Evolutionary conservation across 2,329 filamentous ascomycete species (phyloP).

Genomic region (Aspergillus clavatus): DNA sequence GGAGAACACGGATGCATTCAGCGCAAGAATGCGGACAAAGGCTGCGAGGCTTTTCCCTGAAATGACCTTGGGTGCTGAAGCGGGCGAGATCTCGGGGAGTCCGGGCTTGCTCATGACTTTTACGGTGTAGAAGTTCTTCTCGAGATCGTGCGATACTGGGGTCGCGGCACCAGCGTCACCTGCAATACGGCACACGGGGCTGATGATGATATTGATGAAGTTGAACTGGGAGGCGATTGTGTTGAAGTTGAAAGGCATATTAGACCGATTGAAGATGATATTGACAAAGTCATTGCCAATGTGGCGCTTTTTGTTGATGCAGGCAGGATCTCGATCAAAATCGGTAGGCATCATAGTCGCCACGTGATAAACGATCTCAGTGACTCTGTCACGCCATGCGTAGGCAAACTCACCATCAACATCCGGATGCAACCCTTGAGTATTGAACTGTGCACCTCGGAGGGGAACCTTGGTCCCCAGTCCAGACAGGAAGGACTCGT

Average conservation of each 20-base stretch:
- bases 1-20: conserved; percentile 92
- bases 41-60: conserved; percentile 74
- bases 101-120: conserved; percentile 82
- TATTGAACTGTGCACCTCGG: conserved; percentile 81
- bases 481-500: conserved; percentile 75
- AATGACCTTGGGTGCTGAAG: conserved; percentile 83
- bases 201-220: conserved; percentile 93
- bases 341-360: conserved; percentile 97
- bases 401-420: conserved; percentile 83
- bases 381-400: conserved; percentile 91
- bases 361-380: conserved; percentile 92
- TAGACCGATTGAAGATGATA: conserved; percentile 96
- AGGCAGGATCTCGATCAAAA: conserved; percentile 67
- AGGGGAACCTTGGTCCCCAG: conserved; percentile 78
- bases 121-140: conserved; percentile 71
- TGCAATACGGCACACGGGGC: conserved; percentile 58
- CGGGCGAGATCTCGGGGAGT: conserved; percentile 87
- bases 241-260: conserved; percentile 80
- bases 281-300: conserved; percentile 98
- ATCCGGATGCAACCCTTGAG: conserved; percentile 82
- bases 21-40: conserved; percentile 80
- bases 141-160: conserved; percentile 24
- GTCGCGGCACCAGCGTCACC: conserved; percentile 36
- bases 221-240: conserved; percentile 95
- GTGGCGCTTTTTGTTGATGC: conserved; percentile 83